These are phyloP conservation scores for Lentinula sp. DNA, from an alignment of 768 basidiomycete genomes.

Conservation along the genomic window DNA sequence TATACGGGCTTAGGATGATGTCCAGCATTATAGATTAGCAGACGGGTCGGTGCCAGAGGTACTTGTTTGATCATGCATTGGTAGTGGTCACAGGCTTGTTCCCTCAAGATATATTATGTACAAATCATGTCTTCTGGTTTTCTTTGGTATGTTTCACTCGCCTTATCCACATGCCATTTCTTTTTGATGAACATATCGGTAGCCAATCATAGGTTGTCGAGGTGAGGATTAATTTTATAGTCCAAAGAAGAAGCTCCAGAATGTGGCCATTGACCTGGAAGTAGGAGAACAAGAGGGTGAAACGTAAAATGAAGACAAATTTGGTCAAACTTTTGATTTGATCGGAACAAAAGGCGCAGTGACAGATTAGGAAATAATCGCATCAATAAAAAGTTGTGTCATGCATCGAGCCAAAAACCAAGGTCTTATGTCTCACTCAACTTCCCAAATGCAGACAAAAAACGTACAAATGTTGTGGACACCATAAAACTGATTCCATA, in stretches of 20 bases:
- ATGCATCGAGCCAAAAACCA: constrained; percentile 27
- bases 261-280: not conserved
- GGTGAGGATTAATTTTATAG: constrained; percentile 19
- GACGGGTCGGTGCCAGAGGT: not conserved
- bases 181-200: constrained; percentile 22
- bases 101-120: constrained; percentile 2
- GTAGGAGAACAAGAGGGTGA: not conserved
- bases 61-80: not conserved
- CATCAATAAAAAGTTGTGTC: not conserved
- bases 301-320: not conserved
- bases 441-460: not conserved
- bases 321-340: not conserved
- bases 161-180: constrained; percentile 26
- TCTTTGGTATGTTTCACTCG: constrained; percentile 7
- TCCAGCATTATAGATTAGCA: not conserved
- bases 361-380: not conserved
- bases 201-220: constrained; percentile 17
- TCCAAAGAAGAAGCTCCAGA: constrained; percentile 3
- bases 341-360: constrained; percentile 5
- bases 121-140: constrained; percentile 2
- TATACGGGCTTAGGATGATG: not conserved
- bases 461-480: not conserved
- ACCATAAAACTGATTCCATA: not conserved
- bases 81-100: not conserved
- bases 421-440: constrained; percentile 23